Percentiles rank a stretch among this genome's conserved stretches.
phyloP scores from a whole-genome alignment of 768 basidiomycete genomes.

The Tephrocybe sp. region DNA sequence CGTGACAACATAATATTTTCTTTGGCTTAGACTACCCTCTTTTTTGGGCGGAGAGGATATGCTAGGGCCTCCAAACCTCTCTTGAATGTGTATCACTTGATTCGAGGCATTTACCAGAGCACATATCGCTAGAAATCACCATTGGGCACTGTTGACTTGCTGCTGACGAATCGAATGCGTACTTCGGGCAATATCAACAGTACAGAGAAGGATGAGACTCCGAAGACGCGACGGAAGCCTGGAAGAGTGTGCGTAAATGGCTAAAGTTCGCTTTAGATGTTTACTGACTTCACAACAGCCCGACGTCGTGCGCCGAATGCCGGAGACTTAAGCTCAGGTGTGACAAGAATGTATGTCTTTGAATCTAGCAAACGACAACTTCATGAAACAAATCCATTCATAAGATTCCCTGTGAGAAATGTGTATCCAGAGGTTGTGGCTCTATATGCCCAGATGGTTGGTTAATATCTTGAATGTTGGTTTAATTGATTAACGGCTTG shows the following conservation, averaged over 20 bases:
- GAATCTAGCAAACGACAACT: background rate
- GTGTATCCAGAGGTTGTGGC: conserved; percentile 71
- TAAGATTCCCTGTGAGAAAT: conserved; percentile 79
- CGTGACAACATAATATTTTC: too few species aligned
- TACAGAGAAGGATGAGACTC: conserved; percentile 14
- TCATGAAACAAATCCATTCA: background rate
- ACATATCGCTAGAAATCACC: too few species aligned
- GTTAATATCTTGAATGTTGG: conserved; percentile 9
- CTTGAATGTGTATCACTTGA: too few species aligned
- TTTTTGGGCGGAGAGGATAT: too few species aligned
- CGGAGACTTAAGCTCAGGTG: conserved; percentile 65
- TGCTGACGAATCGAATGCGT: conserved; percentile 7
- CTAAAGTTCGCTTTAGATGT: background rate
- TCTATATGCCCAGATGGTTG: conserved; percentile 77
- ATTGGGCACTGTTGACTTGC: too few species aligned
- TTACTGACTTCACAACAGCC: conserved; percentile 25
- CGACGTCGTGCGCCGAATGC: conserved; percentile 54
- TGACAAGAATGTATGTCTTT: conserved; percentile 53
- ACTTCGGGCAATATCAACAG: background rate
- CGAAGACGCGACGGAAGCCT: conserved; percentile 40
- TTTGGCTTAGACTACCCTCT: too few species aligned
- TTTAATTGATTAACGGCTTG: background rate
- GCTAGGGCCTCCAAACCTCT: too few species aligned
- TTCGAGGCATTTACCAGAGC: too few species aligned
- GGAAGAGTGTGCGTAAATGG: conserved; percentile 39